Percentiles rank a stretch among this genome's conserved stretches.
Evolutionary conservation across 768 basidiomycete genomes (phyloP).

Genomic region (Heimioporus sp.): DNA sequence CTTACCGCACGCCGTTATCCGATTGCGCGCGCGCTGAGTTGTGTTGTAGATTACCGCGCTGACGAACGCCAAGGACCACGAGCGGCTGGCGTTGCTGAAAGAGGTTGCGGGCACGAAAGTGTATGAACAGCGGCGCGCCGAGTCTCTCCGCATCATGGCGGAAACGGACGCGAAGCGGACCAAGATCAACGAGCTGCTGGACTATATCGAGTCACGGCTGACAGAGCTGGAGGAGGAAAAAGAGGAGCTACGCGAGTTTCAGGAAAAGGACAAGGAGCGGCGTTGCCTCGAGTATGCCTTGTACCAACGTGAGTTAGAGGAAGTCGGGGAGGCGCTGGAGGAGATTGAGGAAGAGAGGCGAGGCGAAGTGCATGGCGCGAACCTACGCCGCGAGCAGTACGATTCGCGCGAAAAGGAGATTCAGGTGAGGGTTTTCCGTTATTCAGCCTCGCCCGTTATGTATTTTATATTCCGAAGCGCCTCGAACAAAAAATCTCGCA

Average conservation of each 20-base stretch:
- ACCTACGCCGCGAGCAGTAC: conserved; percentile 78
- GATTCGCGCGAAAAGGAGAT: conserved; percentile 82
- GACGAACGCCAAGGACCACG: conserved; percentile 95
- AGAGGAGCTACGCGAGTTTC: conserved; percentile 95
- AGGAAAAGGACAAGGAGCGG: conserved; percentile 92
- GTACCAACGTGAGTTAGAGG: conserved; percentile 87
- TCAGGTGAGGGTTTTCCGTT: conserved; percentile 47
- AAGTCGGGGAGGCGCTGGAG: conserved; percentile 81
- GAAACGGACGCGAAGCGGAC: conserved; percentile 91
- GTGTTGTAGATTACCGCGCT: conserved; percentile 80
- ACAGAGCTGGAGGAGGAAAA: conserved; percentile 96
- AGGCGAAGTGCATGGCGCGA: conserved; percentile 81
- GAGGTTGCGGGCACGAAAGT: conserved; percentile 98
- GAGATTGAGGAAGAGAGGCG: conserved; percentile 82
- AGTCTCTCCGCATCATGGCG: conserved; percentile 94
- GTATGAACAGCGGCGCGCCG: conserved; percentile 90
- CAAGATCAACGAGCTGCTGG: conserved; percentile 88
- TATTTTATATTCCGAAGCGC: conserved; percentile 42
- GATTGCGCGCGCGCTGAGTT: conserved; percentile 9
- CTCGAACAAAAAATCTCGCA: conserved; percentile 73
- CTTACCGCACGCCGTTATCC: neutral
- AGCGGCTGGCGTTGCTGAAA: conserved; percentile 90
- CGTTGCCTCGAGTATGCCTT: conserved; percentile 94
- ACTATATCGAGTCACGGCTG: conserved; percentile 88
- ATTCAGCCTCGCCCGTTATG: neutral